These are phyloP conservation scores for Babesia bigemina DNA, from an alignment of 169 alveolate species.

Conservation along the genomic window DNA sequence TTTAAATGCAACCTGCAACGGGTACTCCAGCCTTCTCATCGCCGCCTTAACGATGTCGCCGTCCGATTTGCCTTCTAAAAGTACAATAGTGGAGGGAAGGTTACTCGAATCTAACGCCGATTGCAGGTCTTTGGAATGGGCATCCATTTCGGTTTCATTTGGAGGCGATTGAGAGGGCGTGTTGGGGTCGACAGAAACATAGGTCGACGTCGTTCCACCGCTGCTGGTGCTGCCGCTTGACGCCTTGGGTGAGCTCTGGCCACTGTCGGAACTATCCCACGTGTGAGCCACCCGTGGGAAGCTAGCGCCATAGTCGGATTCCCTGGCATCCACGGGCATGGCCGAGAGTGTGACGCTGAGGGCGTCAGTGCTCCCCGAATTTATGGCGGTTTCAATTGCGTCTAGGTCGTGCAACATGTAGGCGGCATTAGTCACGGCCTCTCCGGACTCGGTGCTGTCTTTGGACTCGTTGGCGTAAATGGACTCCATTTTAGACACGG, in stretches of 20 bases:
- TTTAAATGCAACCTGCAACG: slow-evolving; percentile 36
- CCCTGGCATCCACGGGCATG: not conserved
- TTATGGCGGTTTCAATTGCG: slow-evolving; percentile 5
- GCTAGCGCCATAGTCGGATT: not conserved
- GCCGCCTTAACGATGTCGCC: slow-evolving; percentile 16
- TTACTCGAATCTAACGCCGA: not conserved
- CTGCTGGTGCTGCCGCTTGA: slow-evolving; percentile 24
- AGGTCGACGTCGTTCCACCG: not conserved
- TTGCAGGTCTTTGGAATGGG: not conserved
- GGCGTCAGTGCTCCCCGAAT: not conserved
- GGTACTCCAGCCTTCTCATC: slow-evolving; percentile 6
- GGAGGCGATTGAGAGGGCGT: not conserved
- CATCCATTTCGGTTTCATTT: not conserved
- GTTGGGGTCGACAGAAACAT: not conserved
- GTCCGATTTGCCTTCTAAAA: not conserved
- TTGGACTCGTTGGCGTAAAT: not conserved
- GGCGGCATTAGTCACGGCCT: slow-evolving; percentile 38
- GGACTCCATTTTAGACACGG: slow-evolving; percentile 30
- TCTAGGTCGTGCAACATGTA: slow-evolving; percentile 54
- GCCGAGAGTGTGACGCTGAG: not conserved
- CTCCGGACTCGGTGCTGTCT: slow-evolving; percentile 37
- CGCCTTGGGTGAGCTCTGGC: not conserved
- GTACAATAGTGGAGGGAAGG: not conserved
- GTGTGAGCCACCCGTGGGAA: not conserved
- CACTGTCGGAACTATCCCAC: not conserved